Conservation (phyloP, 306 rosid species). For the Glycine soja region DNA sequence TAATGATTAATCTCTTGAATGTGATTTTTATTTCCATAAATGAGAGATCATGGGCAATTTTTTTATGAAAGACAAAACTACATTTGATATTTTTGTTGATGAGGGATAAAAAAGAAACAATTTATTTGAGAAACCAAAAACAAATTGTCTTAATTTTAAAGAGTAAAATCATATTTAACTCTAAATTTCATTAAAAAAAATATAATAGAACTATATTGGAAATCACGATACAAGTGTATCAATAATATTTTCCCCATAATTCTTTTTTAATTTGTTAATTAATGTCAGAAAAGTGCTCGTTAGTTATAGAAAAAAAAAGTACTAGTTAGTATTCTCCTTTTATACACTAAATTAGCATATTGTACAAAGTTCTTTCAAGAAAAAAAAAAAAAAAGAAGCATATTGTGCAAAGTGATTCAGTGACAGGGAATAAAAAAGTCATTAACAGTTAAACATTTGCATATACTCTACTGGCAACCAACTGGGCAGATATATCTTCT, state of each 20-base stretch:
- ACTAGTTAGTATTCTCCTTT: background rate
- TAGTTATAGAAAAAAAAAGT: too few species aligned
- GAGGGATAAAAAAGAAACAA: background rate
- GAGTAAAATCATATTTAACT: too few species aligned
- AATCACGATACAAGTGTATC: background rate
- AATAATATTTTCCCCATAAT: background rate
- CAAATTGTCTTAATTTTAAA: too few species aligned
- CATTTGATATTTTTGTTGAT: background rate
- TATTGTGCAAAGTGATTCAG: background rate
- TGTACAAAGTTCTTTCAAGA: too few species aligned
- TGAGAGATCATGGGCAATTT: background rate
- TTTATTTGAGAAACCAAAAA: too few species aligned
- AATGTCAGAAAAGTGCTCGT: background rate
- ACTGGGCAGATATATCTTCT: background rate
- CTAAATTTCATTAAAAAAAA: background rate
- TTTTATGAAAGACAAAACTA: background rate
- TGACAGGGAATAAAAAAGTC: background rate
- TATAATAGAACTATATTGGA: background rate
- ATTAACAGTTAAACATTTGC: conserved; percentile 36
- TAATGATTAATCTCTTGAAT: too few species aligned
- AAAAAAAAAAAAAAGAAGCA: background rate
- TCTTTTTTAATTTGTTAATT: background rate
- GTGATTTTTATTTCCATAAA: too few species aligned
- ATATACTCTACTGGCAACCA: conserved; percentile 39
- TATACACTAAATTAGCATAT: background rate